phyloP scores from a whole-genome alignment of 441 rosid species.

The Gossypium aridum region DNA sequence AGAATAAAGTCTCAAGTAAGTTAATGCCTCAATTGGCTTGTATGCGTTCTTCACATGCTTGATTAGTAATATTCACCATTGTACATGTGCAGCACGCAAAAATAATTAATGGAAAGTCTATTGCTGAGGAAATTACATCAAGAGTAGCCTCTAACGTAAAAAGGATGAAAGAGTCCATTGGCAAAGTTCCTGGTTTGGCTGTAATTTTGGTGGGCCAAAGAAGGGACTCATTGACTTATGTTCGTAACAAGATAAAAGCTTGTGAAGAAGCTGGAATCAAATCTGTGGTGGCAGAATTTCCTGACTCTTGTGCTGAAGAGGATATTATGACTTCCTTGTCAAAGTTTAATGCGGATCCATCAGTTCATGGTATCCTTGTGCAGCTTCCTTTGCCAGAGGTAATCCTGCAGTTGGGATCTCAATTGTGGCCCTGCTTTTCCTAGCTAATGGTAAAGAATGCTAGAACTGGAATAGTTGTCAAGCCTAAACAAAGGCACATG shows the following conservation, averaged over 20 bases:
- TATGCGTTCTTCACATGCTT: conserved; percentile 3
- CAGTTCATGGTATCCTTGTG: conserved; percentile 84
- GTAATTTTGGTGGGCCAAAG: conserved; percentile 80
- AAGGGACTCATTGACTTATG: conserved; percentile 77
- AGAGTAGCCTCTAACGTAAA: conserved; percentile 49
- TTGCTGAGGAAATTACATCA: conserved; percentile 68
- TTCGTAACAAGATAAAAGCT: conserved; percentile 74
- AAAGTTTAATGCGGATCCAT: conserved; percentile 47
- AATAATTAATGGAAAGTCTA: conserved; percentile 68
- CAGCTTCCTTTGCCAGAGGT: conserved; percentile 97
- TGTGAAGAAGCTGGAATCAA: conserved; percentile 83
- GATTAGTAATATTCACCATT: conserved; percentile 24
- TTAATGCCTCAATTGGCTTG: background rate
- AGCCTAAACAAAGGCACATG: background rate
- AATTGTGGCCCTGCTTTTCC: background rate
- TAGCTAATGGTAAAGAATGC: background rate
- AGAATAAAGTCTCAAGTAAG: background rate
- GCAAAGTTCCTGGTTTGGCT: conserved; percentile 83
- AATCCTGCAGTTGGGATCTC: conserved; percentile 22
- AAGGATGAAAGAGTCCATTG: conserved; percentile 62
- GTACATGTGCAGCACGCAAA: conserved; percentile 37
- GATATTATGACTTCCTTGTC: conserved; percentile 38
- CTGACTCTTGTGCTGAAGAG: conserved; percentile 51
- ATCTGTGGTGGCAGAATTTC: conserved; percentile 53
- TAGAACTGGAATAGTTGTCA: background rate